A percentile compares a stretch with the other conserved stretches of the same genome.
phyloP scores from a whole-genome alignment of 306 rosid species.

The Vicia faba region DNA sequence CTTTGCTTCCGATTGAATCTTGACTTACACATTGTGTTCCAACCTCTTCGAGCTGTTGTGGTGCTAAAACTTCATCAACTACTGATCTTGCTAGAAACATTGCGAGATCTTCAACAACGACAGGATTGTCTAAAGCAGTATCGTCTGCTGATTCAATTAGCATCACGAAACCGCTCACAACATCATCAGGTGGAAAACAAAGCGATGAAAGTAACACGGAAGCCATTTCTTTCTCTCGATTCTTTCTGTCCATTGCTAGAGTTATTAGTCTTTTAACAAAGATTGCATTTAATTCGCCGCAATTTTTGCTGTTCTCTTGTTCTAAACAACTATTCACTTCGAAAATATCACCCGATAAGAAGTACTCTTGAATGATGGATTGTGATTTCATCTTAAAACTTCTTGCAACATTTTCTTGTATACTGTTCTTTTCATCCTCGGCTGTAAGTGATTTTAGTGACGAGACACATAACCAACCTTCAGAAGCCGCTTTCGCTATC shows the following conservation, averaged over 20 bases:
- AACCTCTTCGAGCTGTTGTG: slow-evolving; percentile 69
- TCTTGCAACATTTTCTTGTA: slow-evolving; percentile 51
- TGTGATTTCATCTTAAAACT: slow-evolving; percentile 62
- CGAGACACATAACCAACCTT: slow-evolving; percentile 77
- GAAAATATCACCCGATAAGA: slow-evolving; percentile 62
- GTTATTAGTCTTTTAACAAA: slow-evolving; percentile 69
- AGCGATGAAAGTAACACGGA: slow-evolving; percentile 65
- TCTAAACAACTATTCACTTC: slow-evolving; percentile 60
- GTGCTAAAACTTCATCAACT: slow-evolving; percentile 71
- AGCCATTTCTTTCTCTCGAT: slow-evolving; percentile 81
- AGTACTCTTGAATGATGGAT: slow-evolving; percentile 67
- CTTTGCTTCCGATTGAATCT: slow-evolving; percentile 57
- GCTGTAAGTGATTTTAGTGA: slow-evolving; percentile 57
- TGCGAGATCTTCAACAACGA: slow-evolving; percentile 75
- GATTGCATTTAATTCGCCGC: slow-evolving; percentile 55
- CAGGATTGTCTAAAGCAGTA: slow-evolving; percentile 67
- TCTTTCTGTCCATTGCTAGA: slow-evolving; percentile 71
- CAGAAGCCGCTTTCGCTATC: slow-evolving; percentile 70
- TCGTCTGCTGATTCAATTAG: slow-evolving; percentile 77
- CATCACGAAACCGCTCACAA: slow-evolving; percentile 67
- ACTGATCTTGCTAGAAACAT: slow-evolving; percentile 74
- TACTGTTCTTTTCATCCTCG: slow-evolving; percentile 44
- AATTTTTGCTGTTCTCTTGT: slow-evolving; percentile 46
- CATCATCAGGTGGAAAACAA: slow-evolving; percentile 67
- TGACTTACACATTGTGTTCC: slow-evolving; percentile 48